A percentile compares a stretch with the other conserved stretches of the same genome.
Evolutionary conservation across 495 filamentous ascomycete genomes (phyloP).

Genomic region (Polyplosphaeria fusca): DNA sequence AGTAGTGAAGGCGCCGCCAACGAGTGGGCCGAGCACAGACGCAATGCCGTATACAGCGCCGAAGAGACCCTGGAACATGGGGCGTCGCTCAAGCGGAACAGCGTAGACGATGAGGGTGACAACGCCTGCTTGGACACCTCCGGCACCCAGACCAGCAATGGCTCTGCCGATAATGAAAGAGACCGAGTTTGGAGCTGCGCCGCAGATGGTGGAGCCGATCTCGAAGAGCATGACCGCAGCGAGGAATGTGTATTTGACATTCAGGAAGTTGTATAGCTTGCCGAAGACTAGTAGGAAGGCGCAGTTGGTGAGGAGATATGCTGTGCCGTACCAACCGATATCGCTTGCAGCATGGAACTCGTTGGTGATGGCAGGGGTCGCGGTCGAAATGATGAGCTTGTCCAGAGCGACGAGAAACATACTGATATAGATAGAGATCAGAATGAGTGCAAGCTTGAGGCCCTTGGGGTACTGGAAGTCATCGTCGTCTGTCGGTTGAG

Average conservation of each 20-base stretch:
- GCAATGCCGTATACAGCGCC: conserved; percentile 12
- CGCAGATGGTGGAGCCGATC: conserved; percentile 70
- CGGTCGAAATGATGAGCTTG: conserved; percentile 22
- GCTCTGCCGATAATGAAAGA: conserved; percentile 31
- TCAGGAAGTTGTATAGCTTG: conserved; percentile 74
- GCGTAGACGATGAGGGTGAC: conserved; percentile 3
- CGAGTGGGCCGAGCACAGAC: conserved; percentile 6
- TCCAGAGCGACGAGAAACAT: conserved; percentile 22
- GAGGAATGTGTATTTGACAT: conserved; percentile 49
- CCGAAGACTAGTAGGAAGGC: conserved; percentile 70
- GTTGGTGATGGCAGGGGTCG: conserved; percentile 23
- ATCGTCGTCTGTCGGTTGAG: too few relatives aligned
- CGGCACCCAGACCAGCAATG: conserved; percentile 26
- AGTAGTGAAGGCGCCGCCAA: conserved; percentile 21
- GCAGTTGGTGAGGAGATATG: conserved; percentile 32
- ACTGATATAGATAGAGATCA: conserved; percentile 35
- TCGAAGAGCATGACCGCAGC: conserved; percentile 77
- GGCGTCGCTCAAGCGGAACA: neutral
- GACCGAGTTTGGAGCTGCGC: conserved; percentile 6
- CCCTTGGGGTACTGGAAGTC: conserved; percentile 39
- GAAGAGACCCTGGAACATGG: neutral
- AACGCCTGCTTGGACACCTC: conserved; percentile 5
- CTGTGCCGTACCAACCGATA: conserved; percentile 26
- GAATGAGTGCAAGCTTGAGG: conserved; percentile 40
- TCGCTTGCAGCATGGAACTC: conserved; percentile 28